A percentile compares a stretch with the other conserved stretches of the same genome.
Evolutionary conservation across 495 filamentous ascomycete species (phyloP).

Genomic region (Endocarpon pusillum): DNA sequence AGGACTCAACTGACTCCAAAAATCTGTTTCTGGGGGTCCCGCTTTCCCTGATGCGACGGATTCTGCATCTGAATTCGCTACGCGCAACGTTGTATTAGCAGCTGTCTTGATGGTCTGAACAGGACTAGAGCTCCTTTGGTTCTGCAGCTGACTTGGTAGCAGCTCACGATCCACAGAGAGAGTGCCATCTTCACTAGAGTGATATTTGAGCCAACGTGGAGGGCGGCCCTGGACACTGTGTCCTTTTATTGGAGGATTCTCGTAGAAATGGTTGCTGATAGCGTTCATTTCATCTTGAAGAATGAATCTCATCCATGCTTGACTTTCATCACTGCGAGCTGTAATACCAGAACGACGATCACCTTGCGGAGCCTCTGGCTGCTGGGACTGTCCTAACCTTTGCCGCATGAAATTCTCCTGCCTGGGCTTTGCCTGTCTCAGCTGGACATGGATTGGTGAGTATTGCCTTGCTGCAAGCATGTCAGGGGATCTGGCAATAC

Average conservation of each 20-base stretch:
- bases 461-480: background rate
- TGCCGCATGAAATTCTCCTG: too few relatives aligned
- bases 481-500: background rate
- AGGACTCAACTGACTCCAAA: background rate
- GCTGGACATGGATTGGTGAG: constrained; percentile 7
- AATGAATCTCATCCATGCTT: constrained; percentile 1
- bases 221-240: too few relatives aligned
- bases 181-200: background rate
- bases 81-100: background rate
- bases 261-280: background rate
- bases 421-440: constrained; percentile 18
- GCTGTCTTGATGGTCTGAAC: constrained; percentile 1
- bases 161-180: background rate
- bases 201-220: background rate
- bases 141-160: background rate
- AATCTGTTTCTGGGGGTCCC: background rate
- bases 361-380: too few relatives aligned
- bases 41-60: too few relatives aligned
- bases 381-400: too few relatives aligned
- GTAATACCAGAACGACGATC: too few relatives aligned
- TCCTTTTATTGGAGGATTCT: too few relatives aligned
- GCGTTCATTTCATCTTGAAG: background rate
- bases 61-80: background rate
- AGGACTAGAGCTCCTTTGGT: too few relatives aligned
- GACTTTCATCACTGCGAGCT: background rate